These are phyloP conservation scores for Sordariomycetes sp. DNA, from an alignment of 2,329 filamentous ascomycete genomes.

Conservation along the genomic window DNA sequence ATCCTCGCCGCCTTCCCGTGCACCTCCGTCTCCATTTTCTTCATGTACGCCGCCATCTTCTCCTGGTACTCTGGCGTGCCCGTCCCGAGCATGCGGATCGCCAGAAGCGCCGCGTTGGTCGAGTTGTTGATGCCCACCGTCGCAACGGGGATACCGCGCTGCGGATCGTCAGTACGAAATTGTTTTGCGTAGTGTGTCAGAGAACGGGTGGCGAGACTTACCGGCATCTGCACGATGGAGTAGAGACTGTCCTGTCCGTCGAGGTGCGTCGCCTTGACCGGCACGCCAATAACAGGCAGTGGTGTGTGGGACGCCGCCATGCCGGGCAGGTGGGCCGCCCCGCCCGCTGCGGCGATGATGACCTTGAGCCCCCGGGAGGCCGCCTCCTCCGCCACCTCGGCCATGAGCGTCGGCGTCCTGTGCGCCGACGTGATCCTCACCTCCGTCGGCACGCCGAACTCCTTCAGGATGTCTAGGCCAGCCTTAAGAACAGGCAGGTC, in stretches of 20 bases:
- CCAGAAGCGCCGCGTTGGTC: constrained; percentile 65
- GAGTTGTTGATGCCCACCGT: constrained; percentile 75
- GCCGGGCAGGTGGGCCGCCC: constrained; percentile 64
- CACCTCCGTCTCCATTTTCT: constrained; percentile 53
- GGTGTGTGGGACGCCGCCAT: constrained; percentile 63
- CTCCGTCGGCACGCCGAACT: constrained; percentile 63
- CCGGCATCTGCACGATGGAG: constrained; percentile 71
- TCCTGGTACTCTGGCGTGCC: constrained; percentile 43
- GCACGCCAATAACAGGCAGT: constrained; percentile 67
- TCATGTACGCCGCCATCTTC: constrained; percentile 50
- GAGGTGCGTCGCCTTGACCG: constrained; percentile 61
- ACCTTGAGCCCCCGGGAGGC: constrained; percentile 57
- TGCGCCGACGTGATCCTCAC: constrained; percentile 73
- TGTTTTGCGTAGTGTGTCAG: constrained; percentile 26
- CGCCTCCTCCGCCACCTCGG: constrained; percentile 52
- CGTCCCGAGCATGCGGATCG: constrained; percentile 55
- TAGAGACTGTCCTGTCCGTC: constrained; percentile 63
- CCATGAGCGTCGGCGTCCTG: constrained; percentile 62
- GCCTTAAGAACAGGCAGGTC: constrained; percentile 59
- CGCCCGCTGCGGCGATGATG: constrained; percentile 66
- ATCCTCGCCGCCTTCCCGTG: constrained; percentile 49
- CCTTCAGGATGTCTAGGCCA: constrained; percentile 54
- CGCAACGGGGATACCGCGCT: constrained; percentile 57
- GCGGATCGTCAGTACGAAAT: constrained; percentile 9
- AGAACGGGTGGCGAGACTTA: constrained; percentile 21